A percentile compares a stretch with the other conserved stretches of the same genome.
Conservation (phyloP, 768 basidiomycete genomes). For the Wakefieldia striispora region DNA sequence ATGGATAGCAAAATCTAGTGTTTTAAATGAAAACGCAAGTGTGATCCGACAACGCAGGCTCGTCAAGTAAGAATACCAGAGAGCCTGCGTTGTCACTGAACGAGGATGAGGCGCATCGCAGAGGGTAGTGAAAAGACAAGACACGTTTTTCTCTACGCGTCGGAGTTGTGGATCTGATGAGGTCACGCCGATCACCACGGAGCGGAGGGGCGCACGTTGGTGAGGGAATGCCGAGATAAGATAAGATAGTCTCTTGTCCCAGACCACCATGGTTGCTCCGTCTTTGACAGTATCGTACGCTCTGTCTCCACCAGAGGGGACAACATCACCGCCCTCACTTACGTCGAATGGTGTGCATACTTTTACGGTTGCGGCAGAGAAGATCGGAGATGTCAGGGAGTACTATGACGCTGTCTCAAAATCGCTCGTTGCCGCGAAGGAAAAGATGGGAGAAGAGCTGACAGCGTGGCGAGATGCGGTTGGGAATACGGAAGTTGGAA, state of each 20-base stretch:
- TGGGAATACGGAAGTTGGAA: conserved; percentile 59
- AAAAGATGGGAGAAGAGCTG: conserved; percentile 60
- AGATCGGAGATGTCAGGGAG: conserved; percentile 1
- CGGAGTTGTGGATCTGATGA: conserved; percentile 11
- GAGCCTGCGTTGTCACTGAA: conserved; percentile 50
- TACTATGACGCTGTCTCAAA: conserved; percentile 53
- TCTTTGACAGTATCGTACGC: conserved; percentile 21
- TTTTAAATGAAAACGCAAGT: too few species aligned
- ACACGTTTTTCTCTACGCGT: conserved; percentile 3
- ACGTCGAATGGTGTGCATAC: conserved; percentile 21
- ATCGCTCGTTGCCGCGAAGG: conserved; percentile 51
- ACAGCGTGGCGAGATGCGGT: conserved; percentile 75
- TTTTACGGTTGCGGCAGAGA: conserved; percentile 25
- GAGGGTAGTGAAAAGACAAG: conserved; percentile 5
- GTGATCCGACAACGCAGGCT: conserved; percentile 19
- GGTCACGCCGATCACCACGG: background rate
- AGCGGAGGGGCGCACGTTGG: conserved; percentile 6
- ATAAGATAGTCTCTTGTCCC: conserved; percentile 13
- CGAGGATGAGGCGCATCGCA: conserved; percentile 48
- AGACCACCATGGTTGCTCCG: conserved; percentile 15
- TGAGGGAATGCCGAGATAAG: conserved; percentile 15
- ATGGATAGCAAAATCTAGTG: too few species aligned
- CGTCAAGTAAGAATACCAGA: conserved; percentile 15
- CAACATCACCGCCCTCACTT: conserved; percentile 19
- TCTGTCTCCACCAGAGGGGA: conserved; percentile 22